A percentile compares a stretch with the other conserved stretches of the same genome.
These are phyloP conservation scores for Alternaria viburni DNA, from an alignment of 2,329 filamentous ascomycete species.

Conservation along the genomic window DNA sequence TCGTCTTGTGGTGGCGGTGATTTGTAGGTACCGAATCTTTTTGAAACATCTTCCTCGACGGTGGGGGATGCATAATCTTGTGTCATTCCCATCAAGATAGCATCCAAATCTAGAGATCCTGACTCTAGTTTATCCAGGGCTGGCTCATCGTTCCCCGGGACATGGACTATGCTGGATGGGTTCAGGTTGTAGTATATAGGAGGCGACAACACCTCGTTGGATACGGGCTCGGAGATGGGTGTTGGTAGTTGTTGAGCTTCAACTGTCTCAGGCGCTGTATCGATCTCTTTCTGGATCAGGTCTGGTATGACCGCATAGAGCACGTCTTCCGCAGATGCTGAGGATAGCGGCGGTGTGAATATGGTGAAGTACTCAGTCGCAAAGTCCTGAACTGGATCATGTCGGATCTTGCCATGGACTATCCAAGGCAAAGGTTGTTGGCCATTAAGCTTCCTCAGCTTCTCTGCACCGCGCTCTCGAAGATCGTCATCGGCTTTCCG, in stretches of 20 bases:
- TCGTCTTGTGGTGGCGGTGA: background rate
- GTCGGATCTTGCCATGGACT: background rate
- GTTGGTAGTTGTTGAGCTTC: background rate
- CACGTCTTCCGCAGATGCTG: too few relatives aligned
- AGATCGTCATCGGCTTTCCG: background rate
- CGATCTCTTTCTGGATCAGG: background rate
- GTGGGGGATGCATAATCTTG: background rate
- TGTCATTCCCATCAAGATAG: background rate
- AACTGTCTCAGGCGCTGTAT: rapidly evolving
- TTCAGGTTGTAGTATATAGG: background rate
- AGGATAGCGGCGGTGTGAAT: background rate
- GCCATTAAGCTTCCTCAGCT: background rate
- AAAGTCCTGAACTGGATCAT: background rate
- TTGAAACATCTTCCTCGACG: rapidly evolving
- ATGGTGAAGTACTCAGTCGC: background rate
- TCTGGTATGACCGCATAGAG: too few relatives aligned
- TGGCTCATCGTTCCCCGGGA: background rate
- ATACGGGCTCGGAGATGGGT: background rate
- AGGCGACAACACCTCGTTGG: background rate
- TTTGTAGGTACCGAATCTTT: background rate
- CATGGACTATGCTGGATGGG: too few relatives aligned
- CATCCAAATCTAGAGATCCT: background rate
- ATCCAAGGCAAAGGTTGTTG: background rate
- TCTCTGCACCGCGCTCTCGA: background rate
- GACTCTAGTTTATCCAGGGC: background rate